A percentile compares a stretch with the other conserved stretches of the same genome.
Evolutionary conservation across 2,329 filamentous ascomycete species (phyloP).

Genomic region (Hyphodiscus sp.): DNA sequence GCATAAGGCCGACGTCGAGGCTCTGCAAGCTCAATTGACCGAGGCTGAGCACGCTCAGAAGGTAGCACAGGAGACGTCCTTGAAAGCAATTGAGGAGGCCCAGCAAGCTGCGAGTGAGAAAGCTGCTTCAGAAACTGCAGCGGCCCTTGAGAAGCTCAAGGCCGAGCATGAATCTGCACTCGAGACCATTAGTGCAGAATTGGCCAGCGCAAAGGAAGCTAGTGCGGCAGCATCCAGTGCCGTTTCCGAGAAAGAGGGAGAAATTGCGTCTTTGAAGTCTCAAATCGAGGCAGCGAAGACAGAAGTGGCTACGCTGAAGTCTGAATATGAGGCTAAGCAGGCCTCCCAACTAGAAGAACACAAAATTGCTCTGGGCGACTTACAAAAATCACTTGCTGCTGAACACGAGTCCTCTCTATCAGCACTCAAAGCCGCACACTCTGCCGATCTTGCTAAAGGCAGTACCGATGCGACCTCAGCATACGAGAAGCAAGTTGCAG

Average conservation of each 20-base stretch:
- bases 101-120: conserved; percentile 22
- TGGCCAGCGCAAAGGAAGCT: conserved; percentile 43
- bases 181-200: conserved; percentile 31
- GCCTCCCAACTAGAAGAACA: conserved; percentile 8
- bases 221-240: conserved; percentile 30
- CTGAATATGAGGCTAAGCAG: conserved; percentile 28
- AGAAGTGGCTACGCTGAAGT: conserved; percentile 24
- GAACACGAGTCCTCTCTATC: conserved; percentile 45
- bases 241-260: conserved; percentile 30
- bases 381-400: conserved; percentile 43
- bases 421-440: conserved; percentile 47
- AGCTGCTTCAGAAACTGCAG: conserved; percentile 33
- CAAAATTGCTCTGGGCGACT: conserved; percentile 35
- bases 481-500: conserved; percentile 43
- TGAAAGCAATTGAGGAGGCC: conserved; percentile 27
- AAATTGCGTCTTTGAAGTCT: conserved; percentile 26
- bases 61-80: conserved; percentile 22
- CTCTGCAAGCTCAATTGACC: conserved; percentile 23
- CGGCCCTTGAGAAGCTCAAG: conserved; percentile 36
- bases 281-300: conserved; percentile 36
- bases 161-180: conserved; percentile 31
- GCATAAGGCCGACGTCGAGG: conserved; percentile 23
- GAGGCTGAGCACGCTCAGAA: conserved; percentile 21
- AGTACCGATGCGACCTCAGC: conserved; percentile 37
- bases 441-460: conserved; percentile 41